These are phyloP conservation scores for Allium cepa DNA, from an alignment of 106 monocot genomes.

Conservation along the genomic window DNA sequence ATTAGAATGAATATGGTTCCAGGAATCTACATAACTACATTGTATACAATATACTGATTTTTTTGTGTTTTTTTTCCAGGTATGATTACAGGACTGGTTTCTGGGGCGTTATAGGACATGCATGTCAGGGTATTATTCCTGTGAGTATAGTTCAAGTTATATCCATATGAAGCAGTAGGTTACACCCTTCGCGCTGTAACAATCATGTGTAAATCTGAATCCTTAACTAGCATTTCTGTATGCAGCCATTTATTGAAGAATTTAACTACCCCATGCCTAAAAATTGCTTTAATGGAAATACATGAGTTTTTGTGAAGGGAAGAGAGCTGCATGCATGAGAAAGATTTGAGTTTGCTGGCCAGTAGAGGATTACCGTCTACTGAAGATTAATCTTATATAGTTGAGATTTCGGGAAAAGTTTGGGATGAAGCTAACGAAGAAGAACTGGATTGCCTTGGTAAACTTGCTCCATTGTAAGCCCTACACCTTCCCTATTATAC, in stretches of 20 bases:
- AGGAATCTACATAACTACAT: no score
- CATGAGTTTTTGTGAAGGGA: slow-evolving; percentile 79
- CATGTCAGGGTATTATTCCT: slow-evolving; percentile 97
- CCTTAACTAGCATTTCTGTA: no score
- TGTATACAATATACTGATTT: background rate
- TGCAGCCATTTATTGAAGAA: slow-evolving; percentile 95
- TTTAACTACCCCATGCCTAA: slow-evolving; percentile 88
- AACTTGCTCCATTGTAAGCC: slow-evolving; percentile 91
- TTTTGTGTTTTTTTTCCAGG: slow-evolving; percentile 26
- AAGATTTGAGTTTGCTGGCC: slow-evolving; percentile 69
- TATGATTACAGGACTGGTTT: slow-evolving; percentile 96
- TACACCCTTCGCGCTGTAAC: no score
- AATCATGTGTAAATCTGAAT: no score
- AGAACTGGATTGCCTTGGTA: slow-evolving; percentile 86
- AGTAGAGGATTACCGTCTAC: slow-evolving; percentile 65
- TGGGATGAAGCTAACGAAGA: slow-evolving; percentile 78
- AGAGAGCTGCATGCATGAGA: slow-evolving; percentile 94
- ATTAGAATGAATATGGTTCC: no score
- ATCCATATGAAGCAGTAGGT: no score
- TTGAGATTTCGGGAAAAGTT: slow-evolving; percentile 87
- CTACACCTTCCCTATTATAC: background rate
- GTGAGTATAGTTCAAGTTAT: slow-evolving; percentile 23
- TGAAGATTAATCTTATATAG: slow-evolving; percentile 42
- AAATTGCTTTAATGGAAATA: slow-evolving; percentile 78
- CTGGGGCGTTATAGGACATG: slow-evolving; percentile 85